Evolutionary conservation across 495 filamentous ascomycete genomes (phyloP).

Genomic region (Daldinia vernicosa): DNA sequence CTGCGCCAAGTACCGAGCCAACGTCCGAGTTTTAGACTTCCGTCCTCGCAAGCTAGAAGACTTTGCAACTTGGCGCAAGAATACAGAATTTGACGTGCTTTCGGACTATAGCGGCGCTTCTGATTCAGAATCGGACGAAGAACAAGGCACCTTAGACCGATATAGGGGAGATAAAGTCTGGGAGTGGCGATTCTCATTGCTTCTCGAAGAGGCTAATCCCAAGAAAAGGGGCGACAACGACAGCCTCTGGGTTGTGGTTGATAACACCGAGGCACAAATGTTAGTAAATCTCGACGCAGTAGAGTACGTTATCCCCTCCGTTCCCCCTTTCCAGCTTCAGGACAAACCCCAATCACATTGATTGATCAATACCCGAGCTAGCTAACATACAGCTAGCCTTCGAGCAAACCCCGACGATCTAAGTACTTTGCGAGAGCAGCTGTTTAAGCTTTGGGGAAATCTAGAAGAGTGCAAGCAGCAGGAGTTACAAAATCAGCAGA

Average conservation of each 20-base stretch:
- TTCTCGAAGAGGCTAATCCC: conserved; percentile 68
- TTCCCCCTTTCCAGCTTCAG: neutral
- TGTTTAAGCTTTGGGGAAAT: conserved; percentile 87
- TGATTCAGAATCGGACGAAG: conserved; percentile 49
- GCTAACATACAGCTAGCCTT: conserved; percentile 54
- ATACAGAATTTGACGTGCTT: conserved; percentile 57
- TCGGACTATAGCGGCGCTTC: conserved; percentile 52
- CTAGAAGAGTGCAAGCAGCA: conserved; percentile 73
- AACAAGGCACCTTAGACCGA: conserved; percentile 24
- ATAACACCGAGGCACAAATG: conserved; percentile 68
- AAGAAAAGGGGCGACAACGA: conserved; percentile 46
- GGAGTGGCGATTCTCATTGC: conserved; percentile 82
- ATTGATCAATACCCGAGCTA: conserved; percentile 8
- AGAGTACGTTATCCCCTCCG: conserved; percentile 64
- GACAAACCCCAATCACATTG: neutral
- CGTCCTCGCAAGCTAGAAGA: conserved; percentile 75
- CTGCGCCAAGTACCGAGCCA: conserved; percentile 73
- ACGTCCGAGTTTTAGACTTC: conserved; percentile 83
- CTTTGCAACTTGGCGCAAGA: conserved; percentile 67
- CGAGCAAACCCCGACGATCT: conserved; percentile 58
- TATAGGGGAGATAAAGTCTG: conserved; percentile 56
- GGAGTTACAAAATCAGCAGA: conserved; percentile 24
- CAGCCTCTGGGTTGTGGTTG: conserved; percentile 71
- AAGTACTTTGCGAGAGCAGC: conserved; percentile 67
- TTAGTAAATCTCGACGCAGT: conserved; percentile 71